A percentile compares a stretch with the other conserved stretches of the same genome.
phyloP scores from a whole-genome alignment of 2,329 filamentous ascomycete species.

The Colletotrichum caudatum region DNA sequence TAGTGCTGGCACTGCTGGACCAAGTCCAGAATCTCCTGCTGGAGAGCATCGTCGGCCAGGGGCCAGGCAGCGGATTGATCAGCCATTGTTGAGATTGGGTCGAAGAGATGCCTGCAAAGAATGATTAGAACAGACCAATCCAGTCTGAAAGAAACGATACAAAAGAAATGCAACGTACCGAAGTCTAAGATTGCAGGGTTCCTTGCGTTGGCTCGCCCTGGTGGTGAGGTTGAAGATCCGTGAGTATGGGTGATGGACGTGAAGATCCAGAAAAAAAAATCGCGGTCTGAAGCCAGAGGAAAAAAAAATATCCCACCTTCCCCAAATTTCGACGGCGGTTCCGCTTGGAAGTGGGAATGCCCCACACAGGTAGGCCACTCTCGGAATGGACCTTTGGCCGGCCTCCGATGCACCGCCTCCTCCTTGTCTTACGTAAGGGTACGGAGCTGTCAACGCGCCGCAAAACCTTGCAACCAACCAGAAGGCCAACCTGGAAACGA shows the following conservation, averaged over 20 bases:
- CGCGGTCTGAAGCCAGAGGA: slow-evolving; percentile 25
- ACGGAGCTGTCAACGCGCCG: slow-evolving; percentile 49
- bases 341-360: slow-evolving; percentile 20
- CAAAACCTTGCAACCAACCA: slow-evolving; percentile 58
- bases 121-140: slow-evolving; percentile 2
- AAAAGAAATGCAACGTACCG: neutral
- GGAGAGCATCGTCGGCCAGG: slow-evolving; percentile 77
- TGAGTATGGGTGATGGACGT: slow-evolving; percentile 23
- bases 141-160: neutral
- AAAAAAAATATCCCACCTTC: slow-evolving; percentile 42
- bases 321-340: slow-evolving; percentile 32
- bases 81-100: slow-evolving; percentile 38
- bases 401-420: slow-evolving; percentile 19
- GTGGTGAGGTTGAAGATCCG: slow-evolving; percentile 38
- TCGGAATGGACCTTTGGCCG: slow-evolving; percentile 23
- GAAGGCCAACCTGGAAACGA: slow-evolving; percentile 53
- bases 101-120: slow-evolving; percentile 20
- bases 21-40: slow-evolving; percentile 85
- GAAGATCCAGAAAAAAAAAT: slow-evolving; percentile 17
- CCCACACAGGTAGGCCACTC: neutral
- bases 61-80: slow-evolving; percentile 67
- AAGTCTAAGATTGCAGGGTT: slow-evolving; percentile 59
- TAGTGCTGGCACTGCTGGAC: slow-evolving; percentile 78
- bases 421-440: slow-evolving; percentile 38
- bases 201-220: slow-evolving; percentile 73